A percentile compares a stretch with the other conserved stretches of the same genome.
These are phyloP conservation scores for Musa balbisiana DNA, from an alignment of 202 grass and related monocot species.

Conservation along the genomic window DNA sequence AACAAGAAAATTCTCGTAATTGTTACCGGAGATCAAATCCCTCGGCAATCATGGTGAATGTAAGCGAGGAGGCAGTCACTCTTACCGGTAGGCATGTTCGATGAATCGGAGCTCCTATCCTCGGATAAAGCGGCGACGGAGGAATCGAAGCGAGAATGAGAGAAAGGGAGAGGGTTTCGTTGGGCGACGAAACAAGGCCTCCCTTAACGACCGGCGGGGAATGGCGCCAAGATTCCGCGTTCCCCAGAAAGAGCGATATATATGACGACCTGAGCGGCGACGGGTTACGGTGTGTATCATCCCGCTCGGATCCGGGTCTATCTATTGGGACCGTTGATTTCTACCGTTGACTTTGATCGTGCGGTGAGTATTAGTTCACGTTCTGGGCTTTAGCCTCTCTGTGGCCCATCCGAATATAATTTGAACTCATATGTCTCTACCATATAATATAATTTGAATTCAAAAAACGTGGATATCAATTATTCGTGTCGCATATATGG, in stretches of 20 bases:
- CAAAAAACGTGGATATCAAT: too few species aligned
- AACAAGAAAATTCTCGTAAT: background rate
- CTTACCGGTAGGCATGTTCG: slow-evolving; percentile 48
- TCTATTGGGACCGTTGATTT: background rate
- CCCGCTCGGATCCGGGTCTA: background rate
- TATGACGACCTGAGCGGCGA: background rate
- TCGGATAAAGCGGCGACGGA: background rate
- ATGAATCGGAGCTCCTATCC: slow-evolving; percentile 18
- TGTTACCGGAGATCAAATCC: background rate
- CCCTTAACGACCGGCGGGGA: background rate
- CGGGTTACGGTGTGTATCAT: background rate
- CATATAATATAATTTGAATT: too few species aligned
- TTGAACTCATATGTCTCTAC: too few species aligned
- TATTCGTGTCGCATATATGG: too few species aligned
- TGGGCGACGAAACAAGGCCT: background rate
- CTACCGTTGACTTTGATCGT: background rate
- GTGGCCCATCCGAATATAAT: too few species aligned
- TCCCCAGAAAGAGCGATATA: background rate
- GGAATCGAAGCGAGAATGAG: slow-evolving; percentile 22
- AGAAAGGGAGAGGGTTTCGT: slow-evolving; percentile 4
- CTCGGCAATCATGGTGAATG: background rate
- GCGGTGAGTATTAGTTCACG: background rate
- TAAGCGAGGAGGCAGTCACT: background rate
- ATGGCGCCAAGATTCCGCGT: background rate
- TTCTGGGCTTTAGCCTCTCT: too few species aligned